Percentiles rank a stretch among this genome's conserved stretches.
Conservation (phyloP, 2,329 filamentous ascomycete genomes). For the Metarhizium guizhouense region DNA sequence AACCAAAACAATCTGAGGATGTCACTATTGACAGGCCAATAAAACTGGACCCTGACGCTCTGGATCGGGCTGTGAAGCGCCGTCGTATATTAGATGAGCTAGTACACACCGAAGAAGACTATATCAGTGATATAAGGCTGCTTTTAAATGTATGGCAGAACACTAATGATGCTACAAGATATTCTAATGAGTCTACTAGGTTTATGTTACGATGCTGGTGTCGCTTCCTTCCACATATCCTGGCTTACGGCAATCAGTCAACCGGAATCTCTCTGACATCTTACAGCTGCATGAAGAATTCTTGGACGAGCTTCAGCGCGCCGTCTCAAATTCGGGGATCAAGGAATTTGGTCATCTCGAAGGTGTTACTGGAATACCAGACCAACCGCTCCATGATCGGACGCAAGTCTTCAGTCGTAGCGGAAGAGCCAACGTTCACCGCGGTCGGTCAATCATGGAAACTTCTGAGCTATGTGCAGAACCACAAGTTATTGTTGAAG, state of each 20-base stretch:
- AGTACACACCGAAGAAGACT: constrained; percentile 77
- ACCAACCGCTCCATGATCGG: background rate
- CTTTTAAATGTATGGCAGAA: constrained; percentile 62
- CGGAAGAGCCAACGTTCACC: constrained; percentile 21
- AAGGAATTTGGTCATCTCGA: constrained; percentile 36
- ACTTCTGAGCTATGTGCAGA: constrained; percentile 38
- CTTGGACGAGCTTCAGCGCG: constrained; percentile 61
- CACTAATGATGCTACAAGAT: background rate
- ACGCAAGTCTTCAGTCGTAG: constrained; percentile 37
- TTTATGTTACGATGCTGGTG: constrained; percentile 66
- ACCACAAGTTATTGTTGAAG: constrained; percentile 49
- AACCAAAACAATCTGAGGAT: constrained; percentile 55
- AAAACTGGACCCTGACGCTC: constrained; percentile 57
- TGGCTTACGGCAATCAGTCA: constrained; percentile 62
- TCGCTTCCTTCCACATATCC: constrained; percentile 58
- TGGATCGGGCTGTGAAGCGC: constrained; percentile 63
- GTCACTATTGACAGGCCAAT: constrained; percentile 46
- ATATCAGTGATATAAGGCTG: constrained; percentile 79
- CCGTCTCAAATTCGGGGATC: constrained; percentile 61
- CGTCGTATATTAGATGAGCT: constrained; percentile 78
- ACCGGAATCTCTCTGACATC: constrained; percentile 70
- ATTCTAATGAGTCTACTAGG: constrained; percentile 33
- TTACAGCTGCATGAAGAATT: constrained; percentile 77
- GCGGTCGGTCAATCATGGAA: background rate
- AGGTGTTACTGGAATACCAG: constrained; percentile 16